phyloP scores from a whole-genome alignment of 2,329 filamentous ascomycete genomes.

The Karstenula rhodostoma region DNA sequence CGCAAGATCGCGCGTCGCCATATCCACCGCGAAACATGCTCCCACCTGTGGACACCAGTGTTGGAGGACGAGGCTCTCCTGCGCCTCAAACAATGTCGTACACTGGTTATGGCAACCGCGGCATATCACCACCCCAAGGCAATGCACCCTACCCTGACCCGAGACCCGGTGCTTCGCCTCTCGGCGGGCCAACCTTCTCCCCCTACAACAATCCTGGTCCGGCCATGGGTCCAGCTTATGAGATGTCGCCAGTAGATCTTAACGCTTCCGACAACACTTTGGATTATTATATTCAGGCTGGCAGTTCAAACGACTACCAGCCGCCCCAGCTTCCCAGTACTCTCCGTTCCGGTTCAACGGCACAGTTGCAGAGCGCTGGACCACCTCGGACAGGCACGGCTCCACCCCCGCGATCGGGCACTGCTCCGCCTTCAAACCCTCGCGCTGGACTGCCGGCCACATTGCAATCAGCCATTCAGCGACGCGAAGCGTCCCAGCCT shows the following conservation, averaged over 20 bases:
- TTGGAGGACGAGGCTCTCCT: slow-evolving; percentile 33
- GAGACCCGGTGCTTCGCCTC: slow-evolving; percentile 20
- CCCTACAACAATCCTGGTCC: slow-evolving; percentile 42
- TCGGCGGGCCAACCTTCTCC: slow-evolving; percentile 37
- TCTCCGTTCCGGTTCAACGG: slow-evolving; percentile 42
- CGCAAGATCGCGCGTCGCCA: slow-evolving; percentile 41
- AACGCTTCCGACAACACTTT: slow-evolving; percentile 29
- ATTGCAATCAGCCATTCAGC: slow-evolving; percentile 48
- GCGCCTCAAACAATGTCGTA: slow-evolving; percentile 35
- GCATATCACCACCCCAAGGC: slow-evolving; percentile 22
- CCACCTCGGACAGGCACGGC: slow-evolving; percentile 36
- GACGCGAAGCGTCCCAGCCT: slow-evolving; percentile 45
- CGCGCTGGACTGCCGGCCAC: slow-evolving; percentile 42
- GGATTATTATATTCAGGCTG: slow-evolving; percentile 31
- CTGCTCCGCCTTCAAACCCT: slow-evolving; percentile 37
- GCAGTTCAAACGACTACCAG: slow-evolving; percentile 30
- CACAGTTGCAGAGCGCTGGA: slow-evolving; percentile 30
- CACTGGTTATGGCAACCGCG: slow-evolving; percentile 27
- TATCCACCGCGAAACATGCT: slow-evolving; percentile 34
- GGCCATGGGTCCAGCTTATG: slow-evolving; percentile 37
- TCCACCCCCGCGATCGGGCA: slow-evolving; percentile 35
- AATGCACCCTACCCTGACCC: slow-evolving; percentile 21
- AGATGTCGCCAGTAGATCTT: slow-evolving; percentile 46
- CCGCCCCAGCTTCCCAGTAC: slow-evolving; percentile 36
- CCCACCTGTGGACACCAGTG: slow-evolving; percentile 42